phyloP scores from a whole-genome alignment of 352 stramenopile genomes.

The Phytophthora brassicae region DNA sequence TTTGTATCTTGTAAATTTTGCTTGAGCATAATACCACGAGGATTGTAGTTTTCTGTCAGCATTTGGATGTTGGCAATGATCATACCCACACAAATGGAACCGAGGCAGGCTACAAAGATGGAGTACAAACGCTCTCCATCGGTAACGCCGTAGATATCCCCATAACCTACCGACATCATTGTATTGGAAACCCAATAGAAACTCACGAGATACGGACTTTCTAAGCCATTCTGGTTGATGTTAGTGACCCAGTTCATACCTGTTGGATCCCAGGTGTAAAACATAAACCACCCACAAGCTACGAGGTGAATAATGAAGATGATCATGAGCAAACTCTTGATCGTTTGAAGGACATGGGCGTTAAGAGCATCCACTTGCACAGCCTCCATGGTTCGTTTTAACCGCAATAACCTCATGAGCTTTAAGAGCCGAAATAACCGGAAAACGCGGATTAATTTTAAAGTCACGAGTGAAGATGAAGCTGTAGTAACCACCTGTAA shows the following conservation, averaged over 20 bases:
- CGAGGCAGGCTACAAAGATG: slow-evolving; percentile 82
- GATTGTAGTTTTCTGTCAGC: slow-evolving; percentile 92
- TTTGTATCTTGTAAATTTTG: slow-evolving; percentile 80
- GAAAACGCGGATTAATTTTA: slow-evolving; percentile 78
- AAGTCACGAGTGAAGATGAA: slow-evolving; percentile 56
- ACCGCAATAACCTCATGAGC: slow-evolving; percentile 65
- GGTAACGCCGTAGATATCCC: slow-evolving; percentile 86
- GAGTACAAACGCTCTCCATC: slow-evolving; percentile 81
- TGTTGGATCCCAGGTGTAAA: slow-evolving; percentile 78
- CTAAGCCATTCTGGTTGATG: slow-evolving; percentile 41
- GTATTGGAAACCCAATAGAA: slow-evolving; percentile 94
- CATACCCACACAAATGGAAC: slow-evolving; percentile 88
- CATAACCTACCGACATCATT: slow-evolving; percentile 93
- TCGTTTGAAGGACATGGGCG: slow-evolving; percentile 71
- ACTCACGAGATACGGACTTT: slow-evolving; percentile 82
- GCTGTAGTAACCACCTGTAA: slow-evolving; percentile 47
- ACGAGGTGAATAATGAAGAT: slow-evolving; percentile 82
- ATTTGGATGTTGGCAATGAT: slow-evolving; percentile 94
- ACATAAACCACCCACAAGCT: slow-evolving; percentile 78
- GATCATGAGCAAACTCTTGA: slow-evolving; percentile 70
- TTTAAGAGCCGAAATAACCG: slow-evolving; percentile 74
- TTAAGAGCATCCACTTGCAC: slow-evolving; percentile 81
- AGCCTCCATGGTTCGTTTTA: slow-evolving; percentile 62
- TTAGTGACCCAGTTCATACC: slow-evolving; percentile 75
- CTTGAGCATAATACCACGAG: slow-evolving; percentile 67